Base-by-base conservation (phyloP, 495 filamentous ascomycete genomes). In the Penicillium longicatenatum region DNA sequence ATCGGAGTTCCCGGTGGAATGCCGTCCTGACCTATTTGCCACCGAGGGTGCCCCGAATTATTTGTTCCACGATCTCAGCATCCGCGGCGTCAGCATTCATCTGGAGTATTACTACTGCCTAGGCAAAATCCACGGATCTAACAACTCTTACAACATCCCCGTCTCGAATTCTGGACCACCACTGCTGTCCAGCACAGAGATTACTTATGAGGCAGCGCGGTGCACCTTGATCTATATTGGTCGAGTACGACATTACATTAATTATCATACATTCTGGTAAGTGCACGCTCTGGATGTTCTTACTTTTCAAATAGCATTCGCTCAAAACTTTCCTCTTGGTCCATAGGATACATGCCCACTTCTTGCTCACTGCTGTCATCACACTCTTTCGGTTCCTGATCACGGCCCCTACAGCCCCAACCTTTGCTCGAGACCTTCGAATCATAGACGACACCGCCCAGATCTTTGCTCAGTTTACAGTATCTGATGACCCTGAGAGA, bases 41-140 rank as follows among this genome's bases (percentile, higher is more conserved):
- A 66, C 60, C 1, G 53, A 59, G 26, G 45, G 10, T 10, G 52
- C 58, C 14, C 66, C 70, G 2, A 52, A 68, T n/a, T 67, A 67
- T 21, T 26, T 58, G 6, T 62, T 69, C 19, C 70, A 68, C 20
- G 66, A 73, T 53, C 56, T 71, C n/a, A 68, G 66, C 33, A 47
- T 71, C 16, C 64, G 70, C 0, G 70, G 70, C 4, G 60, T 67
- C 4, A 68, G 55, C 29, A 48, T 71, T 3, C 68, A 70, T 33
- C 45, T 71, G 39, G 69, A 74, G 44, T 72, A 72, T 45, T 71
- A 69, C 24, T 63, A 58, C 42, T 65, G 64, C 29, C 39, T 74
- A 1, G 55, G 60, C 3, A 67, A 60, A 33, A 70, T 74, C 24
- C 69, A 71, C 47, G 67, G 62, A 19, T 65, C 68, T 9, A 62